A percentile compares a stretch with the other conserved stretches of the same genome.
These are phyloP conservation scores for Gastrolobium bilobum DNA, from an alignment of 306 rosid genomes.

Conservation along the genomic window DNA sequence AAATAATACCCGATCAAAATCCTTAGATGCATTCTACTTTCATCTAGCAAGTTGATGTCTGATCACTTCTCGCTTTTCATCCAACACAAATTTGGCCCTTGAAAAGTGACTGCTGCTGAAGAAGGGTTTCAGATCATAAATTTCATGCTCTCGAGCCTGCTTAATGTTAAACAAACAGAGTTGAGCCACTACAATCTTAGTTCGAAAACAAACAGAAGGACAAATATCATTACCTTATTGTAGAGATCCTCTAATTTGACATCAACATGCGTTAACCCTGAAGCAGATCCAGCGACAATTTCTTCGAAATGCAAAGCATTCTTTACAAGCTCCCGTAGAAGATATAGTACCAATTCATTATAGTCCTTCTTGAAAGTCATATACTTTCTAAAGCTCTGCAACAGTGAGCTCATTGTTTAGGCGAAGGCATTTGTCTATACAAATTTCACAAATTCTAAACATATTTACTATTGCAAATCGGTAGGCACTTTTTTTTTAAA, in stretches of 20 bases:
- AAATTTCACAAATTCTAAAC: conserved; percentile 22
- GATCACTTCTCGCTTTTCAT: conserved; percentile 71
- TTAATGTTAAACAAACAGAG: conserved; percentile 38
- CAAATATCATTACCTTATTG: conserved; percentile 64
- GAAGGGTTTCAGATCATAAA: conserved; percentile 85
- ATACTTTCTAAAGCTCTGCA: conserved; percentile 91
- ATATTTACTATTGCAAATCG: not conserved
- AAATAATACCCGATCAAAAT: not conserved
- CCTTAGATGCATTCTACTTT: conserved; percentile 30
- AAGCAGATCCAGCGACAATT: conserved; percentile 74
- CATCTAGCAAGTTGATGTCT: conserved; percentile 69
- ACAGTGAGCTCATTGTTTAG: conserved; percentile 31
- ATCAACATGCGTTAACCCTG: conserved; percentile 69
- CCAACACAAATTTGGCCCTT: conserved; percentile 71
- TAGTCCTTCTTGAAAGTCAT: conserved; percentile 96
- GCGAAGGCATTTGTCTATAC: conserved; percentile 12
- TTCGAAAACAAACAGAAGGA: conserved; percentile 22
- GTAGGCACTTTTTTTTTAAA: not conserved
- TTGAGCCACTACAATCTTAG: conserved; percentile 13
- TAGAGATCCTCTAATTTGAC: conserved; percentile 81
- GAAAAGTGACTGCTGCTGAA: conserved; percentile 77
- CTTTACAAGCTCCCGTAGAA: conserved; percentile 86
- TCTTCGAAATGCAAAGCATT: conserved; percentile 85
- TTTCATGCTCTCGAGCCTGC: conserved; percentile 97
- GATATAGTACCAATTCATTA: conserved; percentile 74